These are phyloP conservation scores for Peniophora sp. DNA, from an alignment of 1,284 basidiomycete genomes.

Conservation along the genomic window DNA sequence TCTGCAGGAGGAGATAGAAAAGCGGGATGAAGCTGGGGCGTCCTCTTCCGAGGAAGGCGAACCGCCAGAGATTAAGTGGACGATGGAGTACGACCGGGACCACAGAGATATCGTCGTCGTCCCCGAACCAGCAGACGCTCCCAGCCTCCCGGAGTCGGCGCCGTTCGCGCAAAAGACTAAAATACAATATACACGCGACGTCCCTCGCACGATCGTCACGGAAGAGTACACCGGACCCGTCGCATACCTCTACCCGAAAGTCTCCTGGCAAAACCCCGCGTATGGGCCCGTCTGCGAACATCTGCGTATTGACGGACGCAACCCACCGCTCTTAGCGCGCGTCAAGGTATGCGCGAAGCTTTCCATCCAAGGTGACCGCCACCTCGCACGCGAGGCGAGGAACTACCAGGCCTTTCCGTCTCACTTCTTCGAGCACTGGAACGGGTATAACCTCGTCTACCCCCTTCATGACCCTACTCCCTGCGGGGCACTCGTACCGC, in stretches of 20 bases:
- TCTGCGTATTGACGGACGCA: neutral
- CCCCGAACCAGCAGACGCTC: neutral
- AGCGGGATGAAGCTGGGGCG: neutral
- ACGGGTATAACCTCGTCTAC: constrained; percentile 33
- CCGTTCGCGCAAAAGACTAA: neutral
- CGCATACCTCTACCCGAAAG: neutral
- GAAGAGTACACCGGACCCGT: constrained; percentile 9
- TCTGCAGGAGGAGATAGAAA: neutral
- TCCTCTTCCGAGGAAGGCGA: neutral
- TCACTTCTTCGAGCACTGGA: constrained; percentile 41
- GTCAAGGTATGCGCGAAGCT: constrained; percentile 27
- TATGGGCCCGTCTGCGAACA: neutral
- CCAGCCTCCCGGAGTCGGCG: neutral
- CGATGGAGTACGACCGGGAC: too few relatives aligned
- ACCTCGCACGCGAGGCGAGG: constrained; percentile 29
- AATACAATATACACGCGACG: neutral
- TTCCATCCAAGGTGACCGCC: constrained; percentile 12
- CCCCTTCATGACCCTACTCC: constrained; percentile 37
- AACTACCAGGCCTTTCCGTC: constrained; percentile 34
- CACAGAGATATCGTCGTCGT: too few relatives aligned
- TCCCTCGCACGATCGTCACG: constrained; percentile 5
- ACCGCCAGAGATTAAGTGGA: neutral
- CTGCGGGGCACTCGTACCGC: constrained; percentile 37
- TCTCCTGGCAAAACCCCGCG: neutral
- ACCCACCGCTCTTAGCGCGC: neutral